These are phyloP conservation scores for Pestalotiopsis sp. DNA, from an alignment of 2,329 filamentous ascomycete genomes.

Conservation along the genomic window DNA sequence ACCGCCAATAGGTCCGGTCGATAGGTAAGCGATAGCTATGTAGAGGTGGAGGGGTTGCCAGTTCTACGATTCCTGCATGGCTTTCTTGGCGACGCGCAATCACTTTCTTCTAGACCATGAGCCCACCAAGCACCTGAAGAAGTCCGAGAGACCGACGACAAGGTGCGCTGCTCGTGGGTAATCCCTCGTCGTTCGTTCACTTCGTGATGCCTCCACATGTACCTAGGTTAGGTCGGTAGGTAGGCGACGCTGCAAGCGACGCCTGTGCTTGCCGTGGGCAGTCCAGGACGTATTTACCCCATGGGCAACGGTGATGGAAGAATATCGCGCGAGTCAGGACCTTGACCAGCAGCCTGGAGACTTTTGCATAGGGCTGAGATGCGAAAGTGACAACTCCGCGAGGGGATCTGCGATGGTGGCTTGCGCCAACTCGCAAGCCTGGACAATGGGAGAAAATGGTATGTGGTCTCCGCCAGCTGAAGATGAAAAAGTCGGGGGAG, in stretches of 20 bases:
- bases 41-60: conserved; percentile 7
- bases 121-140: background rate
- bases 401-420: background rate
- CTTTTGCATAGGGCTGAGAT: background rate
- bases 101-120: conserved; percentile 15
- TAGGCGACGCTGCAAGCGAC: background rate
- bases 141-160: background rate
- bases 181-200: background rate
- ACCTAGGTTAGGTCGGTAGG: background rate
- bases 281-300: background rate
- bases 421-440: background rate
- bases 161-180: background rate
- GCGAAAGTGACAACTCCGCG: background rate
- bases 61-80: conserved; percentile 20
- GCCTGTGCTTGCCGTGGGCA: background rate
- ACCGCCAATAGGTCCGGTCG: background rate
- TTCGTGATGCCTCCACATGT: background rate
- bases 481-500: background rate
- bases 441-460: background rate
- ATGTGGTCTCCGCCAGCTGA: background rate
- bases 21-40: background rate
- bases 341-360: background rate
- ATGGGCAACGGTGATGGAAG: background rate
- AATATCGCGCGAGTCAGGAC: background rate
- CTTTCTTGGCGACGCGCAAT: conserved; percentile 35